Evolutionary conservation across 2,329 filamentous ascomycete genomes (phyloP), one percentile per base, ranked within the genome.

Genomic region (Colletotrichum eleusines): DNA sequence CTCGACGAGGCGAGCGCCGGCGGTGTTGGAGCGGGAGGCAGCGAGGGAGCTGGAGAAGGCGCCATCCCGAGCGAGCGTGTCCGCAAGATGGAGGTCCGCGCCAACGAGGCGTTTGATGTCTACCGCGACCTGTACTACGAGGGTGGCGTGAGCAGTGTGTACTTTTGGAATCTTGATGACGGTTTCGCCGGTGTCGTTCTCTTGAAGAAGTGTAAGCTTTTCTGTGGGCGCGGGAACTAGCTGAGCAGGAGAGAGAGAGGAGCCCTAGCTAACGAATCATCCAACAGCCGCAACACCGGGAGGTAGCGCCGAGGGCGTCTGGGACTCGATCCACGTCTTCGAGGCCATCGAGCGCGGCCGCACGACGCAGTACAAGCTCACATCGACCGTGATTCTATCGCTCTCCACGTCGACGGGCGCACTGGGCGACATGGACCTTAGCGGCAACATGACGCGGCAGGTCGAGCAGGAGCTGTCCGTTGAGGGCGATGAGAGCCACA

Each of bases 291-390:
- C 89, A 75, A 90, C 86, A 67, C 91, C 87, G 73, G 89, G 87
- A 75, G 88, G 85, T 79, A 88, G 87, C 75, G 91, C 89, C 77
- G 89, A 92, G 67, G 95, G 94, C 69, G 91, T 94, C 66, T 99
- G 96, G 96, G 96, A 99, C 84, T 97, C 94, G 74, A 98, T 99
- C 80, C 96, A 99, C 84, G 96, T 99, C 75, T 97, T 99, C 81
- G 96, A 99, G 81, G 94, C 95, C 71, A 94, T 94, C 77, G 96
- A 99, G 81, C 92, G 94, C 74, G 94, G 94, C 74, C 92, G 96
- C 74, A 93, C 90, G 75, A 95, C 94, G 71, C 95, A 98, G 84
- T 99, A 99, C 88, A 97, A 98, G 83, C 91, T 99, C 74, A 99
- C 96, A 0, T 97, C 93, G 74, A 99, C 96, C 6, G 95, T 99